Conservation (phyloP, 2,329 filamentous ascomycete species). For the Tolypocladium nubicola region DNA sequence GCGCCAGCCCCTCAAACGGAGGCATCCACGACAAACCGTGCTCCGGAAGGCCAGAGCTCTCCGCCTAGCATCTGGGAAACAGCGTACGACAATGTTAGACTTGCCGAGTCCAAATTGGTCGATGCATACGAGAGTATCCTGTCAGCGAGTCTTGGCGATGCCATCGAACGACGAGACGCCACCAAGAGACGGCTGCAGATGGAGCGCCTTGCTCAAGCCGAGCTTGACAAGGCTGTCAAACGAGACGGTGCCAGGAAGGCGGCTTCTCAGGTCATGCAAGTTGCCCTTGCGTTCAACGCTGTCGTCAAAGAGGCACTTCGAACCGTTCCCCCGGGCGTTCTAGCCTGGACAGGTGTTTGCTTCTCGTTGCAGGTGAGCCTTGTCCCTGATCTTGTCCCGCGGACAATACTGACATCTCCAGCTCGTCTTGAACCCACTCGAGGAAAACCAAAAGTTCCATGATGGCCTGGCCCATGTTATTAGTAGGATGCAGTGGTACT, state of each 20-base stretch:
- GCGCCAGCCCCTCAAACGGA: too few species aligned
- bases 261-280: not conserved
- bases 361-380: not conserved
- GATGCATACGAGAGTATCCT: not conserved
- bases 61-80: not conserved
- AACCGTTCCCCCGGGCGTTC: too few species aligned
- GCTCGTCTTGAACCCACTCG: not conserved
- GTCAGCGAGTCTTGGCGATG: not conserved
- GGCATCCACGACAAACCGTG: too few species aligned
- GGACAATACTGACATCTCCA: too few species aligned
- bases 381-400: too few species aligned
- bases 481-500: not conserved
- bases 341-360: not conserved
- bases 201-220: not conserved
- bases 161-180: not conserved
- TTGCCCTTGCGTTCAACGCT: not conserved
- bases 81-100: not conserved
- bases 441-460: not conserved
- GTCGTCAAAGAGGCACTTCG: not conserved
- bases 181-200: not conserved
- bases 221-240: not conserved
- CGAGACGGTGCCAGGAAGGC: not conserved
- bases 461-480: not conserved
- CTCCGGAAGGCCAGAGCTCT: too few species aligned
- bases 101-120: not conserved